Evolutionary conservation across 208 protist species (phyloP).

Genomic region (Kentomonas sorsogonicus): DNA sequence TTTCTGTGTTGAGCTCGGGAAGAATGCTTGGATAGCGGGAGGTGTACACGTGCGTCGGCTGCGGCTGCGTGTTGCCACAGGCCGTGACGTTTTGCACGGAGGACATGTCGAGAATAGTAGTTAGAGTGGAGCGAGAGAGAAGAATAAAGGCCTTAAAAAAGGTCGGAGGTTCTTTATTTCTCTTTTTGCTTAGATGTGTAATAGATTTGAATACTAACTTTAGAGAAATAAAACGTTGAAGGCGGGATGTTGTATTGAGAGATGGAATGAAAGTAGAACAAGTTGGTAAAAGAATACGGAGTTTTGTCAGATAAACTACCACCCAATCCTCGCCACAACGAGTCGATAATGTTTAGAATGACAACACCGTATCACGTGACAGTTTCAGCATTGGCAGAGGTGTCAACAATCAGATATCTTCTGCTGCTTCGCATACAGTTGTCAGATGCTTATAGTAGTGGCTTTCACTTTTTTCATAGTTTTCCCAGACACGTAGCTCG

Average conservation of each 20-base stretch:
- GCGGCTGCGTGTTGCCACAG: neutral
- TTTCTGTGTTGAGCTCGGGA: slow-evolving; percentile 1
- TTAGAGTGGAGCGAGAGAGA: neutral
- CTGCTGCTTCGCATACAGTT: too few species aligned
- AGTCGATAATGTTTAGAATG: neutral
- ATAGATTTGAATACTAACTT: neutral
- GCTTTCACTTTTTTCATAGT: too few species aligned
- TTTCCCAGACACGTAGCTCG: too few species aligned
- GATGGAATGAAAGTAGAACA: too few species aligned
- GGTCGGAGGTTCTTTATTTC: neutral
- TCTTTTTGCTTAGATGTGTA: neutral
- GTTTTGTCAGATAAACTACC: too few species aligned
- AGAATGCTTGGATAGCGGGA: neutral
- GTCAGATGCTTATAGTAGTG: too few species aligned
- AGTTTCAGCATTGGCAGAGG: too few species aligned
- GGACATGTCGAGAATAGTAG: neutral
- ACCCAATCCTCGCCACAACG: too few species aligned
- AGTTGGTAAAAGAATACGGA: too few species aligned
- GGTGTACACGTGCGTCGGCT: neutral
- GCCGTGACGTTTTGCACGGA: neutral
- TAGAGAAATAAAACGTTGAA: neutral
- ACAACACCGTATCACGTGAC: too few species aligned
- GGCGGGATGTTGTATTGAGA: slow-evolving; percentile 14
- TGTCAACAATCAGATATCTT: too few species aligned
- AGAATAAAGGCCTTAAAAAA: neutral